These are phyloP conservation scores for peach (Prunus persica) DNA, from an alignment of 306 rosid genomes.

Conservation along the genomic window DNA sequence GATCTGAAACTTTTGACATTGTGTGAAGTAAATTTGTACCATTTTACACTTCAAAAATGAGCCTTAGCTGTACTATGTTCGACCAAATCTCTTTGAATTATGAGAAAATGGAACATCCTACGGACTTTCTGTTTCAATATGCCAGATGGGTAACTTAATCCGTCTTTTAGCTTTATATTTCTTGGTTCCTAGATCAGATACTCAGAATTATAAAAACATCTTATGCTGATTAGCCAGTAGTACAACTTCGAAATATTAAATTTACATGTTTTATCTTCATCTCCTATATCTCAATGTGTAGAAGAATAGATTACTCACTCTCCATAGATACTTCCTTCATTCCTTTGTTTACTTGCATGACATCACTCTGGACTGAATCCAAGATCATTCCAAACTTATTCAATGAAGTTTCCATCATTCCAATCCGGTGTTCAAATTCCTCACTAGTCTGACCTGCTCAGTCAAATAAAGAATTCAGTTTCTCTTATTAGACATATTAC, in stretches of 20 bases:
- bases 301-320: conserved; percentile 52
- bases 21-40: neutral
- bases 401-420: conserved; percentile 81
- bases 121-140: neutral
- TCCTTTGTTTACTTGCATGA: conserved; percentile 82
- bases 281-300: conserved; percentile 26
- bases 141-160: conserved; percentile 1
- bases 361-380: conserved; percentile 89
- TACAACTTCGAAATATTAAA: neutral
- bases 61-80: neutral
- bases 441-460: conserved; percentile 74
- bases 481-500: conserved; percentile 8
- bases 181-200: neutral
- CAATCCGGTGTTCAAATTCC: conserved; percentile 80
- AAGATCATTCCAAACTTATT: conserved; percentile 77
- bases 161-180: neutral
- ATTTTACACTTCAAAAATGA: neutral
- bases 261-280: conserved; percentile 7
- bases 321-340: conserved; percentile 71
- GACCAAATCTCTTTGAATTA: neutral
- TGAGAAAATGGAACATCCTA: neutral
- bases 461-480: conserved; percentile 20
- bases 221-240: neutral
- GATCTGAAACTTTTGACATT: neutral
- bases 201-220: neutral